phyloP scores from a whole-genome alignment of 495 filamentous ascomycete species.

The Friedmanniomyces simplex region DNA sequence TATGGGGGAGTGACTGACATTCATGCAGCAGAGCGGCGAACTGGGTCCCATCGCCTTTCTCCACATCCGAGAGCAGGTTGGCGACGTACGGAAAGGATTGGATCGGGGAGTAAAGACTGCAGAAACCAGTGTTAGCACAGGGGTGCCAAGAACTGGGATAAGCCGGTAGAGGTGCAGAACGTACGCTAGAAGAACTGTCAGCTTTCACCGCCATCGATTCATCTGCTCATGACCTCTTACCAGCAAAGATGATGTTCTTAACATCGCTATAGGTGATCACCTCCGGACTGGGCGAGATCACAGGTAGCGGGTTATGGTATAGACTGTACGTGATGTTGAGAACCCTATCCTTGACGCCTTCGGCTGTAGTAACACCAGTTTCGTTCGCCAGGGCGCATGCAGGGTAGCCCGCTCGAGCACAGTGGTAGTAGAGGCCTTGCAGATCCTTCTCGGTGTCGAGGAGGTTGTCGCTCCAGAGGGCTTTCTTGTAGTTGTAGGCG shows the following conservation, averaged over 20 bases:
- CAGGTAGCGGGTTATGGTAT: conserved; percentile 40
- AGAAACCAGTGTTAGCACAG: not conserved
- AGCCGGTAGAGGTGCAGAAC: not conserved
- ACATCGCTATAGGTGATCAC: conserved; percentile 29
- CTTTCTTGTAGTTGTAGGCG: conserved; percentile 34
- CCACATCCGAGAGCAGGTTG: conserved; percentile 42
- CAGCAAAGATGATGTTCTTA: conserved; percentile 31
- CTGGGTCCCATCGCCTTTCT: conserved; percentile 41
- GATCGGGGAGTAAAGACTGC: conserved; percentile 49
- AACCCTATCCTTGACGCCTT: conserved; percentile 34
- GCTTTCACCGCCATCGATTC: not conserved
- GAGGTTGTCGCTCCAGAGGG: conserved; percentile 28
- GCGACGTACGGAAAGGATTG: conserved; percentile 47
- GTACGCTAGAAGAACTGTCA: not conserved
- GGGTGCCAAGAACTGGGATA: not conserved
- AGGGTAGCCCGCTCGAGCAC: conserved; percentile 39
- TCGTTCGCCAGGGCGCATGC: conserved; percentile 38
- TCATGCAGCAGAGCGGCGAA: conserved; percentile 37
- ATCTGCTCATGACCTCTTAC: not conserved
- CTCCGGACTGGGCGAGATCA: conserved; percentile 28
- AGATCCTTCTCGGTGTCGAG: conserved; percentile 37
- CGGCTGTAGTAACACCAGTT: conserved; percentile 28
- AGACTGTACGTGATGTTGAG: conserved; percentile 34
- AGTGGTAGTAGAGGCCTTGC: conserved; percentile 44
- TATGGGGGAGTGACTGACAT: no score